Percentiles rank a stretch among this genome's conserved stretches.
Evolutionary conservation across 495 filamentous ascomycete species (phyloP).

Genomic region (Neurospora africana): DNA sequence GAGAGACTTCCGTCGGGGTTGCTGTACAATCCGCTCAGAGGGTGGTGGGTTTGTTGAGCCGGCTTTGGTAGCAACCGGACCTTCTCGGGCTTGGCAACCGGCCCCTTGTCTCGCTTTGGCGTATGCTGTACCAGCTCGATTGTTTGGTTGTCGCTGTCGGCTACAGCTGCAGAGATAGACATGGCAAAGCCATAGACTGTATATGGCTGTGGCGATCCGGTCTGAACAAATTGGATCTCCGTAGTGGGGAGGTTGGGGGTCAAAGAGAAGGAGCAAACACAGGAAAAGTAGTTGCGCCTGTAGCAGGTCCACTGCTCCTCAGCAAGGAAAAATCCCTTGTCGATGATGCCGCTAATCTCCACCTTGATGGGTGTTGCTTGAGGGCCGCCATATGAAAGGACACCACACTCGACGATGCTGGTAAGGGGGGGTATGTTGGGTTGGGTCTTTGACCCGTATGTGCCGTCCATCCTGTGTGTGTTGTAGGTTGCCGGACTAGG

Average conservation of each 20-base stretch:
- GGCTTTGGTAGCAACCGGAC: slow-evolving; percentile 59
- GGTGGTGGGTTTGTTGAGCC: slow-evolving; percentile 37
- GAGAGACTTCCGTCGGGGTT: slow-evolving; percentile 27
- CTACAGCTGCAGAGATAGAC: slow-evolving; percentile 79
- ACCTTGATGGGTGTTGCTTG: slow-evolving; percentile 46
- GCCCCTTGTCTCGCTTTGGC: slow-evolving; percentile 88
- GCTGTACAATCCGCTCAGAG: slow-evolving; percentile 24
- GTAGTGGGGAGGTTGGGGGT: slow-evolving; percentile 25
- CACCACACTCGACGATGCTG: slow-evolving; percentile 45
- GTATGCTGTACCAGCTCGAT: slow-evolving; percentile 92
- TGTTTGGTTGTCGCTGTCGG: slow-evolving; percentile 61
- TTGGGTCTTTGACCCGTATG: slow-evolving; percentile 29
- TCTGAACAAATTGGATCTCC: slow-evolving; percentile 30
- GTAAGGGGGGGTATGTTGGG: slow-evolving; percentile 49
- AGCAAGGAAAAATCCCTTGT: slow-evolving; percentile 82
- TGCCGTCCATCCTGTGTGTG: slow-evolving; percentile 38
- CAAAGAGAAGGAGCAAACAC: slow-evolving; percentile 71
- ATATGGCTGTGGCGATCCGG: slow-evolving; percentile 27
- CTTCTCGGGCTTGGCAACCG: slow-evolving; percentile 65
- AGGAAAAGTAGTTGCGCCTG: slow-evolving; percentile 86
- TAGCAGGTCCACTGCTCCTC: slow-evolving; percentile 96
- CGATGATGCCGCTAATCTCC: slow-evolving; percentile 75
- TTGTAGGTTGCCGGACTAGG: slow-evolving; percentile 32
- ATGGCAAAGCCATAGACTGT: slow-evolving; percentile 64
- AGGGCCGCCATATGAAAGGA: slow-evolving; percentile 43